A percentile compares a stretch with the other conserved stretches of the same genome.
Evolutionary conservation across 768 basidiomycete genomes (phyloP).

Genomic region (Aureoboletus auriporus): DNA sequence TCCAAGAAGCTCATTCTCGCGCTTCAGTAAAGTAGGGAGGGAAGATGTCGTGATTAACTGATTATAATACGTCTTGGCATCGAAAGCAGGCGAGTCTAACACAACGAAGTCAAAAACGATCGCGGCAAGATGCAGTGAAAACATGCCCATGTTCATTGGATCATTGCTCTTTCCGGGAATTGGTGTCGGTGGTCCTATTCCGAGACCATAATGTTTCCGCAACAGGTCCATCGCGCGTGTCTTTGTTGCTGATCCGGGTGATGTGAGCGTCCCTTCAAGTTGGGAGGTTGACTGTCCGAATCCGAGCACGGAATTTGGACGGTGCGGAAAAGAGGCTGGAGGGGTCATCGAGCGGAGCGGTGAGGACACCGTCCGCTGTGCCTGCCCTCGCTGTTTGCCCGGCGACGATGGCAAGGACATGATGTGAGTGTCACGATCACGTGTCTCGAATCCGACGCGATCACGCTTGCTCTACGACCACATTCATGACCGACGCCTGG

Average conservation of each 20-base stretch:
- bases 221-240: constrained; percentile 70
- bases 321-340: constrained; percentile 16
- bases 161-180: constrained; percentile 55
- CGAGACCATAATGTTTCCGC: constrained; percentile 85
- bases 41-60: constrained; percentile 81
- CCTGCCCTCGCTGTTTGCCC: constrained; percentile 16
- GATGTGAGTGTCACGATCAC: constrained; percentile 23
- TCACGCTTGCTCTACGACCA: not conserved
- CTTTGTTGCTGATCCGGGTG: constrained; percentile 37
- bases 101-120: constrained; percentile 1
- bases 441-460: constrained; percentile 10
- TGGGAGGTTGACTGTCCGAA: constrained; percentile 18
- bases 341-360: constrained; percentile 44
- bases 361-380: constrained; percentile 38
- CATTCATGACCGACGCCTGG: constrained; percentile 3
- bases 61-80: constrained; percentile 81
- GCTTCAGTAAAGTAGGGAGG: constrained; percentile 66
- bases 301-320: constrained; percentile 13
- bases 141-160: constrained; percentile 77
- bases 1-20: constrained; percentile 76
- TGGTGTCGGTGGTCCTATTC: constrained; percentile 67
- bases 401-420: constrained; percentile 15
- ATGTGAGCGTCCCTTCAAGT: constrained; percentile 12
- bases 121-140: not conserved
- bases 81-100: constrained; percentile 76